Percentiles rank a stretch among this genome's conserved stretches.
Conservation (phyloP, 257 asterid genomes). For the Solanum lycopersicoides region DNA sequence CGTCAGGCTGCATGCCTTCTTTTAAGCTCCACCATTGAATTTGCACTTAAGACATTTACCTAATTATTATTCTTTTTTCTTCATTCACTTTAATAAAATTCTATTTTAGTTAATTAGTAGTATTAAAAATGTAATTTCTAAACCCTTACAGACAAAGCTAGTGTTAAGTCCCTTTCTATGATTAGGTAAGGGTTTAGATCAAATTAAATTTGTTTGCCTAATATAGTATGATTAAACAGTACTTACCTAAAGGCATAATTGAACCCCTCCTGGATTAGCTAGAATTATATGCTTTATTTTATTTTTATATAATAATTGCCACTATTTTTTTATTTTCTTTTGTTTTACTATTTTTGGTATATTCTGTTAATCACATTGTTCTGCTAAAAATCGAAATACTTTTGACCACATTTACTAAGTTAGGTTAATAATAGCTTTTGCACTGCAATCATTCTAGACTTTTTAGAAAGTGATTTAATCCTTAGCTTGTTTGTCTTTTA, state of each 20-base stretch:
- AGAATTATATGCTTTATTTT: neutral
- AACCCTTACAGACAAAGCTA: neutral
- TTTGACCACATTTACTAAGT: neutral
- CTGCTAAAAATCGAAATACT: neutral
- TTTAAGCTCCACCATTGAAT: slow-evolving; percentile 1
- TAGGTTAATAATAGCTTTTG: neutral
- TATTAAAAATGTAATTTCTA: neutral
- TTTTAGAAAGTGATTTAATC: neutral
- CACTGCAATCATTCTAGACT: neutral
- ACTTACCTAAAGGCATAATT: neutral
- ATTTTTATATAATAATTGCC: neutral
- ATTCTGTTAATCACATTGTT: neutral
- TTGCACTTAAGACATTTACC: neutral
- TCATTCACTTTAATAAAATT: neutral
- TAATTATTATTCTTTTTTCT: neutral
- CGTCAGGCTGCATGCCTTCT: neutral
- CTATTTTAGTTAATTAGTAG: neutral
- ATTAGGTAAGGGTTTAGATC: neutral
- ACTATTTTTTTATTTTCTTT: too few relatives aligned
- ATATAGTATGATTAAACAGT: neutral
- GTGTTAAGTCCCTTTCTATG: neutral
- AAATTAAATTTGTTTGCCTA: neutral
- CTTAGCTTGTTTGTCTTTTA: neutral
- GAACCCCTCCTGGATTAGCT: neutral
- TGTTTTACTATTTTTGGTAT: neutral